A percentile compares a stretch with the other conserved stretches of the same genome.
Evolutionary conservation across 331 rosid genomes (phyloP).

Genomic region (Ulmus americana): DNA sequence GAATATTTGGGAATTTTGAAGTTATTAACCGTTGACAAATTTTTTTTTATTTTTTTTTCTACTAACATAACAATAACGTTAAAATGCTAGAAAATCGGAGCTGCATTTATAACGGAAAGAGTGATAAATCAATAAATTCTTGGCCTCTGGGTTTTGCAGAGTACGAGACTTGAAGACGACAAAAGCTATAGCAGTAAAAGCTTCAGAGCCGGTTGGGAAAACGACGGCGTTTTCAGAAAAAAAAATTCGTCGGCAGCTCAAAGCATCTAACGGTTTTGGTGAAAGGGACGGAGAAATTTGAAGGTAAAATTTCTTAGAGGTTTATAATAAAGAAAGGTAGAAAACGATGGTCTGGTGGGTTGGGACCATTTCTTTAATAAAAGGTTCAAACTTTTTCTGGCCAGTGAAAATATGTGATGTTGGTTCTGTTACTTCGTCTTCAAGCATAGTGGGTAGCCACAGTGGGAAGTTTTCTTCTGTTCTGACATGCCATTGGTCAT

Average conservation of each 20-base stretch:
- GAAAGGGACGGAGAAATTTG: slow-evolving; percentile 29
- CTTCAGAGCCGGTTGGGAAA: slow-evolving; percentile 21
- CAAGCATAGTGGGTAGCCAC: slow-evolving; percentile 63
- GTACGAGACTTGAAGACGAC: slow-evolving; percentile 23
- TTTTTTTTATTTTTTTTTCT: neutral
- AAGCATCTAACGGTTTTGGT: slow-evolving; percentile 23
- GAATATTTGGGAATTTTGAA: slow-evolving; percentile 4
- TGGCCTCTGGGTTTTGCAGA: slow-evolving; percentile 12
- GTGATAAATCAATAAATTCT: neutral
- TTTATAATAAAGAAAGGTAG: slow-evolving; percentile 15
- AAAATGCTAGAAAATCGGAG: slow-evolving; percentile 18
- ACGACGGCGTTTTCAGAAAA: slow-evolving; percentile 20
- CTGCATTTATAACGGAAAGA: neutral
- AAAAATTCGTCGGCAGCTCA: slow-evolving; percentile 5
- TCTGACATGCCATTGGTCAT: slow-evolving; percentile 31
- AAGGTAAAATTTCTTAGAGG: slow-evolving; percentile 27
- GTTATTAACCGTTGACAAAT: slow-evolving; percentile 18
- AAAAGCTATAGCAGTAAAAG: slow-evolving; percentile 17
- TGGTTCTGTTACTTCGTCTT: slow-evolving; percentile 41
- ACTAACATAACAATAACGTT: neutral
- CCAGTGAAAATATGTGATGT: slow-evolving; percentile 22
- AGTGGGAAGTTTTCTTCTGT: slow-evolving; percentile 26
- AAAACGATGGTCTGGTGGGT: slow-evolving; percentile 39
- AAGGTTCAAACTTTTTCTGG: slow-evolving; percentile 21
- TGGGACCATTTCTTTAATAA: slow-evolving; percentile 33